phyloP scores from a whole-genome alignment of 345 rosid species.

The Cardamine resedifolia region DNA sequence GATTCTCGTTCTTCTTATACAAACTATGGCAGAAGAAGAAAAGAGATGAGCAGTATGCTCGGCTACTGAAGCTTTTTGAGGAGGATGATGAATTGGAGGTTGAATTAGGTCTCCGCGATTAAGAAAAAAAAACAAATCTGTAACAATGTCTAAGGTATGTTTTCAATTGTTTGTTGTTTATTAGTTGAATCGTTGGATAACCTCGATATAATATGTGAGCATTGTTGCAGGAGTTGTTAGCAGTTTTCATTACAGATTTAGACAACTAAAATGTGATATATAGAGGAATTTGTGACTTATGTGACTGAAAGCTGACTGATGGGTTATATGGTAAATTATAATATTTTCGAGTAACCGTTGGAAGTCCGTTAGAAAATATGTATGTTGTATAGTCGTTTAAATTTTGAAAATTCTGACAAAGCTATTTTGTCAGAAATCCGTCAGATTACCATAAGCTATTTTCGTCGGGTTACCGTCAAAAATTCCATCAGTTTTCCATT shows the following conservation, averaged over 20 bases:
- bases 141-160: constrained; percentile 20
- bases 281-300: not conserved
- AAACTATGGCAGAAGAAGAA: constrained; percentile 94
- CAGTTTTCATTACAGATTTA: not conserved
- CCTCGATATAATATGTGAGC: not conserved
- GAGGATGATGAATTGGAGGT: constrained; percentile 96
- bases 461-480: no score
- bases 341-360: no score
- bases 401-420: no score
- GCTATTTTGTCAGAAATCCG: no score
- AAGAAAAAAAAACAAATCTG: constrained; percentile 28
- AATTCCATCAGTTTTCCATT: no score
- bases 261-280: not conserved
- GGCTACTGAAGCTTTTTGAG: constrained; percentile 86
- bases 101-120: constrained; percentile 88
- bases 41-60: constrained; percentile 91
- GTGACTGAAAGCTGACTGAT: not conserved
- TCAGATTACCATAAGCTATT: no score
- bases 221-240: not conserved
- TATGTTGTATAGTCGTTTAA: no score
- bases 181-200: not conserved
- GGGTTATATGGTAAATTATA: not conserved
- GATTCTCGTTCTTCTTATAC: constrained; percentile 58
- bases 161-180: not conserved
- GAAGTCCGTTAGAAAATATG: no score